Conservation (phyloP, 768 basidiomycete genomes). For the Chalciporus chontae region DNA sequence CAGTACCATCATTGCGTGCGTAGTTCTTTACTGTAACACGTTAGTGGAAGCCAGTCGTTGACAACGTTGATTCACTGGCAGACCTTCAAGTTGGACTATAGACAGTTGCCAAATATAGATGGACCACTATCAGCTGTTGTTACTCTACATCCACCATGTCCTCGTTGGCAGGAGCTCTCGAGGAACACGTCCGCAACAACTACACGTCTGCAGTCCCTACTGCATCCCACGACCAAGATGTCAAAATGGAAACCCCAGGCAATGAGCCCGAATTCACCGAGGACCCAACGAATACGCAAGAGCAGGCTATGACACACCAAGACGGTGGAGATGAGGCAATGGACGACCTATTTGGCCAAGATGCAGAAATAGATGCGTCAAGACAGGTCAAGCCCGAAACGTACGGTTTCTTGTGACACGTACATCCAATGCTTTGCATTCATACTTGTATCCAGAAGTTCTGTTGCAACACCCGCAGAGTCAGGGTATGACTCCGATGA, state of each 20-base stretch:
- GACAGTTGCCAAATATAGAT: slow-evolving; percentile 13
- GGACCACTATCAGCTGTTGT: too few species aligned
- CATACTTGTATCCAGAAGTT: slow-evolving; percentile 26
- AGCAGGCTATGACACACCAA: slow-evolving; percentile 15
- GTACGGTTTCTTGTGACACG: slow-evolving; percentile 29
- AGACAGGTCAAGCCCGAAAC: slow-evolving; percentile 45
- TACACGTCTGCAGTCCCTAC: slow-evolving; percentile 10
- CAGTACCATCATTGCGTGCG: too few species aligned
- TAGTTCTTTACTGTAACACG: too few species aligned
- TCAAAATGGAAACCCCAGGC: slow-evolving; percentile 38
- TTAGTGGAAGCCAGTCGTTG: too few species aligned
- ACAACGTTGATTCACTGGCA: too few species aligned
- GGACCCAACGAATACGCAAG: slow-evolving; percentile 11
- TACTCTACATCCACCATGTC: slow-evolving; percentile 40
- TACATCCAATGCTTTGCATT: slow-evolving; percentile 13
- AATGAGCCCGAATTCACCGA: slow-evolving; percentile 14
- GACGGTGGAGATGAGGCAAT: slow-evolving; percentile 50
- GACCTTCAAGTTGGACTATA: too few species aligned
- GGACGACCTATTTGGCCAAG: slow-evolving; percentile 80
- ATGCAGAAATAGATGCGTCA: slow-evolving; percentile 43
- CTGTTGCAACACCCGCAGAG: slow-evolving; percentile 34
- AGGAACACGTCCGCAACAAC: slow-evolving; percentile 30
- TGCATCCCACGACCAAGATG: slow-evolving; percentile 29
- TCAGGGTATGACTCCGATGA: slow-evolving; percentile 65
- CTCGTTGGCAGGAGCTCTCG: slow-evolving; percentile 57